Conservation (phyloP, 1,284 basidiomycete species). For the Hemileccinum hortonii region DNA sequence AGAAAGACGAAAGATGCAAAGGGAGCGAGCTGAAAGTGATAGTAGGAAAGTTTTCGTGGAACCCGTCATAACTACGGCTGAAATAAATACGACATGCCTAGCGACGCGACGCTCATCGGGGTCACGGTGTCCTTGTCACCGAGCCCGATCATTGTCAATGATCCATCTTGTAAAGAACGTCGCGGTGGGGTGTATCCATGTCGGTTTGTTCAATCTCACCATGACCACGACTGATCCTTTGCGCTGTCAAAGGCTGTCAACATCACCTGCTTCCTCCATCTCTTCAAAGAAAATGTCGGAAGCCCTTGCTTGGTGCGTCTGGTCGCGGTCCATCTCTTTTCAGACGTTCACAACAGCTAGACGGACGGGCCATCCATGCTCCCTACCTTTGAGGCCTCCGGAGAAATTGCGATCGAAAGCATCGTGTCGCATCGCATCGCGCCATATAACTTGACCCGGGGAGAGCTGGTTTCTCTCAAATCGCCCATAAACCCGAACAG, state of each 20-base stretch:
- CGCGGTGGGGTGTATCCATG: constrained; percentile 30
- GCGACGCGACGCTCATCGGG: too few relatives aligned
- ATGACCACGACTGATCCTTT: constrained; percentile 3
- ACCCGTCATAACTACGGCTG: too few relatives aligned
- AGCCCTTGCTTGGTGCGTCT: constrained; percentile 49
- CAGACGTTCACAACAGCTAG: constrained; percentile 29
- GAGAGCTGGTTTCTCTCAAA: constrained; percentile 78
- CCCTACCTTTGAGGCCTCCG: constrained; percentile 66
- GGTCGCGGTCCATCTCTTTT: neutral
- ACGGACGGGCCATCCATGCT: constrained; percentile 85
- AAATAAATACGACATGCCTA: too few relatives aligned
- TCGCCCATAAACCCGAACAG: constrained; percentile 73
- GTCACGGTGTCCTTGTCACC: too few relatives aligned
- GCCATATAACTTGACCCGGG: constrained; percentile 59
- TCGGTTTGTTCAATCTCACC: constrained; percentile 14
- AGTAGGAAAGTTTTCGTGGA: neutral
- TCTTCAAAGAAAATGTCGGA: constrained; percentile 61
- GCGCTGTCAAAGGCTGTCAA: constrained; percentile 46
- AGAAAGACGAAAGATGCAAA: constrained; percentile 3
- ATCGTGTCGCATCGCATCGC: constrained; percentile 55
- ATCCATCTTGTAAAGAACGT: constrained; percentile 14
- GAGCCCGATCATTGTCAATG: too few relatives aligned
- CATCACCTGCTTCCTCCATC: constrained; percentile 51
- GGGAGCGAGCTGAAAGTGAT: constrained; percentile 3
- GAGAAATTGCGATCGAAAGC: constrained; percentile 66